phyloP scores from a whole-genome alignment of 768 basidiomycete genomes.

The Mycena albidolilacea region DNA sequence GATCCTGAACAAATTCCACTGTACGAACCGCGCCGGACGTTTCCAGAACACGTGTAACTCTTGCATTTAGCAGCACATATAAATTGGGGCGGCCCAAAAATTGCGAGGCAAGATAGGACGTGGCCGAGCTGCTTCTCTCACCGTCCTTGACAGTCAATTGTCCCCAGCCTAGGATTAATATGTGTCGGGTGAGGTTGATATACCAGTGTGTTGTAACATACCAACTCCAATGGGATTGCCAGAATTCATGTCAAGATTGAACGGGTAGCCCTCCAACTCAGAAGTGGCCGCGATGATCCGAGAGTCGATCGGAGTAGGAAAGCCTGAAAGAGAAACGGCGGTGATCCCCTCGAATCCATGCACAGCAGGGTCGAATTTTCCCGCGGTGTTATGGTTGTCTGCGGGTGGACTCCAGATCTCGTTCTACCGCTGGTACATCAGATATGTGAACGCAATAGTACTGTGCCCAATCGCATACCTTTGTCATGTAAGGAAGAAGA shows the following conservation, averaged over 20 bases:
- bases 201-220: background rate
- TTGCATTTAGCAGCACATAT: constrained; percentile 39
- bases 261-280: constrained; percentile 36
- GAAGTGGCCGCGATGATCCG: constrained; percentile 43
- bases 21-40: constrained; percentile 21
- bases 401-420: constrained; percentile 46
- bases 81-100: background rate
- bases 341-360: constrained; percentile 46
- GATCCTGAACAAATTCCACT: constrained; percentile 15
- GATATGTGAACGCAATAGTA: background rate
- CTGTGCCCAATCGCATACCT: constrained; percentile 17
- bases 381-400: constrained; percentile 48
- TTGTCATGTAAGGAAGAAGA: constrained; percentile 38
- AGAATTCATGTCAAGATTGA: constrained; percentile 37
- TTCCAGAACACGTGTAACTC: constrained; percentile 42
- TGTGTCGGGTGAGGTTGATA: no score
- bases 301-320: constrained; percentile 40
- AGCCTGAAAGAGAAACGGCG: constrained; percentile 42
- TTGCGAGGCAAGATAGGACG: constrained; percentile 28
- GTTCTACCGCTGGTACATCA: constrained; percentile 36
- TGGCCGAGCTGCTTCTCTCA: constrained; percentile 48
- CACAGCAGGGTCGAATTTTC: constrained; percentile 43
- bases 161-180: constrained; percentile 35
- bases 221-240: constrained; percentile 32
- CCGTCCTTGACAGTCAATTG: constrained; percentile 43